These are phyloP conservation scores for Paramecium primaurelia DNA, from an alignment of 73 alveolate genomes.

Conservation along the genomic window DNA sequence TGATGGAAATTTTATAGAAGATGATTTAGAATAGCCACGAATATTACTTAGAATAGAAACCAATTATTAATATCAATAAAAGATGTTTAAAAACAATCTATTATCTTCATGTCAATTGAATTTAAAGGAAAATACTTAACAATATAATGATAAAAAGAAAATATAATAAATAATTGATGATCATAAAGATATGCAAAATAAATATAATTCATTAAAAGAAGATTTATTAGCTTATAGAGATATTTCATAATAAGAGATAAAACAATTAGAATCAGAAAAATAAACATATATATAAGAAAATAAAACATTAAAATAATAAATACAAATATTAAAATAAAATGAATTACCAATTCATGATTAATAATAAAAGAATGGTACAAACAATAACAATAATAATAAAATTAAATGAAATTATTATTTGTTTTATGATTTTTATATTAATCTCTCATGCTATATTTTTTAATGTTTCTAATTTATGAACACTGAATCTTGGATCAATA, in stretches of 20 bases:
- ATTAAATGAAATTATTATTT: neutral
- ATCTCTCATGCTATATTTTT: slow-evolving; percentile 20
- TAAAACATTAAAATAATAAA: neutral
- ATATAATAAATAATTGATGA: neutral
- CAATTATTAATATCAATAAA: neutral
- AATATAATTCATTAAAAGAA: neutral
- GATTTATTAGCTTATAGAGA: neutral
- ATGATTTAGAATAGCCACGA: slow-evolving; percentile 23
- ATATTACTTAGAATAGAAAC: slow-evolving; percentile 2
- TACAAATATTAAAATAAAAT: neutral
- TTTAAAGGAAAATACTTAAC: neutral
- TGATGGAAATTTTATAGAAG: slow-evolving; percentile 28
- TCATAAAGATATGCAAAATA: neutral
- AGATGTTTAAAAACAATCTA: neutral
- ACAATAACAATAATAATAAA: neutral
- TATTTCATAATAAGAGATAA: neutral
- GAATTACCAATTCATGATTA: neutral
- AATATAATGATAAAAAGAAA: neutral
- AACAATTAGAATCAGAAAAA: neutral
- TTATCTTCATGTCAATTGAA: neutral
- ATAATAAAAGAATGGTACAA: neutral
- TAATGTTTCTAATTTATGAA: slow-evolving; percentile 21
- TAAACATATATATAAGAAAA: neutral
- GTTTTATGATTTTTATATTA: neutral
- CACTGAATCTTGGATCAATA: slow-evolving; percentile 22